These are phyloP conservation scores for Cystofilobasidium bisporidii DNA, from an alignment of 768 basidiomycete species.

Conservation along the genomic window DNA sequence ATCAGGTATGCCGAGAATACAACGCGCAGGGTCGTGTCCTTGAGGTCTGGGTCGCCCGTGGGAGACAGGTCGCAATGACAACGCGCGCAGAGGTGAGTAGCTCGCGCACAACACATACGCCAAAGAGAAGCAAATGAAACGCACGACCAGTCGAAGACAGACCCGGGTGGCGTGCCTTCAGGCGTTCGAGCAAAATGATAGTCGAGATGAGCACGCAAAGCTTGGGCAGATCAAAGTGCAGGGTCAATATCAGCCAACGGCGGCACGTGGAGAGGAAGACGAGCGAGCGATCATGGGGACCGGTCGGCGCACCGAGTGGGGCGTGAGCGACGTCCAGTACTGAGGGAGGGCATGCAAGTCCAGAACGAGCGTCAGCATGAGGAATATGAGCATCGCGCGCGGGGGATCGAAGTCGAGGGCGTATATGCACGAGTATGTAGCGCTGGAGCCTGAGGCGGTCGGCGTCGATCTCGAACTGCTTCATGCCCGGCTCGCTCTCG, in stretches of 20 bases:
- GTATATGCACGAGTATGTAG: neutral
- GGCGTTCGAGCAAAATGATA: conserved; percentile 15
- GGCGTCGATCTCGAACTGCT: neutral
- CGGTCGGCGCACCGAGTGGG: conserved; percentile 4
- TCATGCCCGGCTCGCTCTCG: too few relatives aligned
- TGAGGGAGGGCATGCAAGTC: too few relatives aligned
- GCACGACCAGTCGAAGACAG: neutral
- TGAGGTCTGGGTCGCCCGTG: too few relatives aligned
- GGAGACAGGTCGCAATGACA: too few relatives aligned
- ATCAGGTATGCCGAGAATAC: conserved; percentile 14
- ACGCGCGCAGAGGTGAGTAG: too few relatives aligned
- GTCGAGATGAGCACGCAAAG: conserved; percentile 13
- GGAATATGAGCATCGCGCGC: too few relatives aligned
- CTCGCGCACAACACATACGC: too few relatives aligned
- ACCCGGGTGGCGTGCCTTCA: neutral
- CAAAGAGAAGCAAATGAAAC: neutral
- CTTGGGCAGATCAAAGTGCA: neutral
- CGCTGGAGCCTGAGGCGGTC: neutral
- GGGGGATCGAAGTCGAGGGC: too few relatives aligned
- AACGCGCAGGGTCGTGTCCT: conserved; percentile 16
- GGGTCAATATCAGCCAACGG: too few relatives aligned
- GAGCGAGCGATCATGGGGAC: neutral
- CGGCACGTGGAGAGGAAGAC: neutral
- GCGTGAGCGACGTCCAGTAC: conserved; percentile 11
- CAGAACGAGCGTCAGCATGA: too few relatives aligned